phyloP scores from a whole-genome alignment of 2,329 filamentous ascomycete species.

The Penicillium paneum region DNA sequence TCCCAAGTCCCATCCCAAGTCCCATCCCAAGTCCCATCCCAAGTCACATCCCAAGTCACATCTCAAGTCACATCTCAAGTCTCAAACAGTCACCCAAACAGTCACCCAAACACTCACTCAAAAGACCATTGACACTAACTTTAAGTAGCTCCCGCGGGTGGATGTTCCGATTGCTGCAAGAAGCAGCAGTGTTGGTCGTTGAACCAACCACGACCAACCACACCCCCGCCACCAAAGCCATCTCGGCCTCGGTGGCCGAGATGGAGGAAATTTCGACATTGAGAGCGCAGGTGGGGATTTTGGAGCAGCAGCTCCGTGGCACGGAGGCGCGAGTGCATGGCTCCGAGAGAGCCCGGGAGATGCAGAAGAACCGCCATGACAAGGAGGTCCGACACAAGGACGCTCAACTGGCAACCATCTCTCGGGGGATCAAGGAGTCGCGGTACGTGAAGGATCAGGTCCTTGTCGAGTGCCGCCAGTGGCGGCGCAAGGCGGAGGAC shows the following conservation, averaged over 20 bases:
- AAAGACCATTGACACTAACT: neutral
- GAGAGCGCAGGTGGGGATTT: neutral
- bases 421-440: neutral
- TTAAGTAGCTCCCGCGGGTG: neutral
- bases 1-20: neutral
- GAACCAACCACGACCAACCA: neutral
- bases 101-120: neutral
- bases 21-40: neutral
- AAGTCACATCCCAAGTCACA: neutral
- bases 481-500: neutral
- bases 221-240: too few species aligned
- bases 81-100: neutral
- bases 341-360: neutral
- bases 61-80: too few species aligned
- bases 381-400: neutral
- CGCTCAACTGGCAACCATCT: neutral
- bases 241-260: neutral
- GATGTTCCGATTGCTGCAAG: neutral
- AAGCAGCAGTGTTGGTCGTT: neutral
- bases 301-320: neutral
- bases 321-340: neutral
- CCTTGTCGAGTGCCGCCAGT: neutral
- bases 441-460: neutral
- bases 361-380: neutral
- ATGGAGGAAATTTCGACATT: neutral